Base-by-base conservation (phyloP, 2,329 filamentous ascomycete species). In the Beauveria asiatica region DNA sequence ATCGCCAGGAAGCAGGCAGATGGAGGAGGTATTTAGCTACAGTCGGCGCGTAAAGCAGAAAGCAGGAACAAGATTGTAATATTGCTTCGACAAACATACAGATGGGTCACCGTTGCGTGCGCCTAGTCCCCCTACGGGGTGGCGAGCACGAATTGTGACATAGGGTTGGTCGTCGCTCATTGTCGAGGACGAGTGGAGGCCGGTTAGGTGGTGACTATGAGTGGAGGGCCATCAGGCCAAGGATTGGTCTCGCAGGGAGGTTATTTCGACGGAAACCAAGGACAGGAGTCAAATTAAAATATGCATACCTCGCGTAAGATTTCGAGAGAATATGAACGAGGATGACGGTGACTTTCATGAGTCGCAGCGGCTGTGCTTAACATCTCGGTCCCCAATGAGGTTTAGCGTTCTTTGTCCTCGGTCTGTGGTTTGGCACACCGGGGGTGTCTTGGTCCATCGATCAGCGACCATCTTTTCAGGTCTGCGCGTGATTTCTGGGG, bases 101-200 rank as follows among this genome's bases (percentile, higher is more conserved):
- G 77, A 73, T 62, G 76, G 77, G 67, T 80, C 78, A 53, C 74
- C 73, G 65, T 78, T 78, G 69, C 75, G 77, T 63, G 77, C 72
- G 63, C 77, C 79, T 66, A 72, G 73, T 33, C 71, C 73, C 64
- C 80, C 76, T 58, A 72, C 72, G 49, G 79, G 76, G 63, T 74
- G 71, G 66, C 79, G 74, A 59, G 80, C 78, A 67, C 77, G 76
- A 66, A 83, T 78, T 48, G 80, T 81, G 60, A 82, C 74, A 67
- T 83, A 84, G 17, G 80, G 76, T 62, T 74, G 73, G 50, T 74
- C 71, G 59, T 77, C 74, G 60, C 71, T 71, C 77, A 80, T 79
- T 21, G 19, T 61, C 21, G 39, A 52, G 23, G 42, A 33, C 19
- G 25, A 45, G 27, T 27, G 48, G 33, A 50, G 21, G 9, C 19